Evolutionary conservation across 148 eudicot genomes (phyloP), one percentile per base, ranked within the genome.

Genomic region (Spergularia marina): DNA sequence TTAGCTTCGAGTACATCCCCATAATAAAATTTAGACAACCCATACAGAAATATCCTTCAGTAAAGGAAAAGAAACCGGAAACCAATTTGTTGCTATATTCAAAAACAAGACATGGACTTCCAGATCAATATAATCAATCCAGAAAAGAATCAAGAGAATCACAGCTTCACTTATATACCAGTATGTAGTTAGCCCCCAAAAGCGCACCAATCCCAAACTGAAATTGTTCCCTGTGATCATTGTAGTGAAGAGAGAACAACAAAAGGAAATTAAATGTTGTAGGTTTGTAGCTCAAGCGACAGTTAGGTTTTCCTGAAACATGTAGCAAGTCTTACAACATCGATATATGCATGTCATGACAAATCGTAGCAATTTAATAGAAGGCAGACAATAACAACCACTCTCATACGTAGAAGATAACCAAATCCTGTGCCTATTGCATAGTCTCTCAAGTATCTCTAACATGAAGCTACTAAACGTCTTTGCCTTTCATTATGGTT

Each of bases 161-260:
- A 52, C 40, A 72, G 40, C 23, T 59, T 41, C 8, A 41, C 56
- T 15, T 34, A 40, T 55, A 77, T 83, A 92, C 98, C 98, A 92
- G 98, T 71, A 94, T 94, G 86, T 94, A 94, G 84, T 83, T 94
- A 60, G 90, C 97, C 68, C 94, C 97, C 55, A 90, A 18, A 68
- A 94, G 84, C 56, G 88, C 86, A 76, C 98, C 98, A 77, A 80
- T 94, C 8, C 98, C 98, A 41, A 94, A 68, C 76, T 94, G 98
- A 63, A 91, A 57, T 74, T 94, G 97, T 73, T 91, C 81, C 86
- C 98, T 89, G 53, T 83, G 92, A 74, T 94, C 96, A 53, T 74
- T 84, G 14, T 97, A 97, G 97, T 94, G 85, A 54, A 40, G 70
- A 75, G 7, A 16, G 55, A 65, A 47, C 41, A 67, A 67, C 1